These are phyloP conservation scores for Picea glauca DNA, from an alignment of 75 land plant genomes.

Conservation along the genomic window DNA sequence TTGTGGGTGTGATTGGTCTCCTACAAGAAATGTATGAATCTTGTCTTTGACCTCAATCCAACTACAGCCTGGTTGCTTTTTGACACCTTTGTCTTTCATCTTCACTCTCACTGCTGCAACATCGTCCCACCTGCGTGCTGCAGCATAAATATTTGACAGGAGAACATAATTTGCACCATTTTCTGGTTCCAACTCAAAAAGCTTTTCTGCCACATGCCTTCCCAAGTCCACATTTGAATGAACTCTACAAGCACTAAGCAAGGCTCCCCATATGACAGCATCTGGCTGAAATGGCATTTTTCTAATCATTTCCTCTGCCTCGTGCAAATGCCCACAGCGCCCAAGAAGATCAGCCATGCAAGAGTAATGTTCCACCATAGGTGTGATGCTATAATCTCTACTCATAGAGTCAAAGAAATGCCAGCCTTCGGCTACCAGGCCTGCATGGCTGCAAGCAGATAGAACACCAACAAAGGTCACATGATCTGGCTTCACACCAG, in stretches of 20 bases:
- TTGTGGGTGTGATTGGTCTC: too few species aligned
- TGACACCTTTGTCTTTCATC: too few species aligned
- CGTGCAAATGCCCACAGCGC: neutral
- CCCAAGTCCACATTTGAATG: neutral
- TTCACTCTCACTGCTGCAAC: too few species aligned
- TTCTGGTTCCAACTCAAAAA: slow-evolving; percentile 8
- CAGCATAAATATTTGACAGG: slow-evolving; percentile 2
- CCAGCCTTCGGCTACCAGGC: too few species aligned
- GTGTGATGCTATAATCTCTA: slow-evolving; percentile 4
- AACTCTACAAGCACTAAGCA: too few species aligned
- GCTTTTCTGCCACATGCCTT: neutral
- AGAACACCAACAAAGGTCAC: too few species aligned
- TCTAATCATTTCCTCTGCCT: neutral
- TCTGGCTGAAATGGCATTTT: neutral
- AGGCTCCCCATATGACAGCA: too few species aligned
- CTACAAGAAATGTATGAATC: too few species aligned
- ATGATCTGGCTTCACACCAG: neutral
- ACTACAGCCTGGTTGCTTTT: too few species aligned
- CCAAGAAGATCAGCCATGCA: slow-evolving; percentile 9
- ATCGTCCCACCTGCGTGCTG: neutral
- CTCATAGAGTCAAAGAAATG: too few species aligned
- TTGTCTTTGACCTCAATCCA: too few species aligned
- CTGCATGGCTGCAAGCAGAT: too few species aligned
- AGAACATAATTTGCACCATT: slow-evolving; percentile 8
- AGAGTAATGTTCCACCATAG: slow-evolving; percentile 1